phyloP scores from a whole-genome alignment of 371 early-diverging fungal genomes.

The Gilbertella persicaria region DNA sequence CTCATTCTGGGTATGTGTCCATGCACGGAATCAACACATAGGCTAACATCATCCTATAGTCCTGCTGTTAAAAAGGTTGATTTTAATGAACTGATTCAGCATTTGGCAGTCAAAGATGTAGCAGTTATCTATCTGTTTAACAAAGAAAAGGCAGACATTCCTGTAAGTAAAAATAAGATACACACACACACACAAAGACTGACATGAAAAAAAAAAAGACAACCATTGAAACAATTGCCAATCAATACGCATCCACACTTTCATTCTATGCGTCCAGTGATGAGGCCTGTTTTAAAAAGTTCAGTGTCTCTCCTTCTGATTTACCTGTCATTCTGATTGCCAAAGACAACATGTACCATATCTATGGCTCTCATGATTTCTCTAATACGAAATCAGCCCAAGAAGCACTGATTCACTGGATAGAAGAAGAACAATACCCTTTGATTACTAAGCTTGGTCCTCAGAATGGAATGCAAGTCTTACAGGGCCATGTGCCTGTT shows the following conservation, averaged over 20 bases:
- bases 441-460: slow-evolving; percentile 35
- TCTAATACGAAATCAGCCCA: slow-evolving; percentile 21
- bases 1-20: slow-evolving; percentile 29
- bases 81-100: slow-evolving; percentile 16
- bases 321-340: slow-evolving; percentile 37
- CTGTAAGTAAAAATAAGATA: slow-evolving; percentile 11
- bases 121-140: slow-evolving; percentile 38
- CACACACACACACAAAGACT: not conserved
- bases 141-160: slow-evolving; percentile 9
- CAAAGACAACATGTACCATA: slow-evolving; percentile 32
- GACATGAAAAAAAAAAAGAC: slow-evolving; percentile 13
- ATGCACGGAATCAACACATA: not conserved
- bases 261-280: slow-evolving; percentile 40
- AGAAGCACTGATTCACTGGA: slow-evolving; percentile 31
- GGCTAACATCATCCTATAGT: slow-evolving; percentile 7
- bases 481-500: slow-evolving; percentile 30
- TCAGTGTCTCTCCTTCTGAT: slow-evolving; percentile 21
- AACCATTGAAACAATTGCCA: slow-evolving; percentile 28
- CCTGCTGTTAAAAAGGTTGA: slow-evolving; percentile 29
- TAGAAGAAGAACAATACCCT: slow-evolving; percentile 43
- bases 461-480: slow-evolving; percentile 33
- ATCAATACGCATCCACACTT: slow-evolving; percentile 20
- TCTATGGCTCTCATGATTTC: slow-evolving; percentile 32
- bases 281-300: slow-evolving; percentile 21
- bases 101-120: slow-evolving; percentile 28